Evolutionary conservation across 495 filamentous ascomycete genomes (phyloP).

Genomic region (Parathielavia hyrcaniae): DNA sequence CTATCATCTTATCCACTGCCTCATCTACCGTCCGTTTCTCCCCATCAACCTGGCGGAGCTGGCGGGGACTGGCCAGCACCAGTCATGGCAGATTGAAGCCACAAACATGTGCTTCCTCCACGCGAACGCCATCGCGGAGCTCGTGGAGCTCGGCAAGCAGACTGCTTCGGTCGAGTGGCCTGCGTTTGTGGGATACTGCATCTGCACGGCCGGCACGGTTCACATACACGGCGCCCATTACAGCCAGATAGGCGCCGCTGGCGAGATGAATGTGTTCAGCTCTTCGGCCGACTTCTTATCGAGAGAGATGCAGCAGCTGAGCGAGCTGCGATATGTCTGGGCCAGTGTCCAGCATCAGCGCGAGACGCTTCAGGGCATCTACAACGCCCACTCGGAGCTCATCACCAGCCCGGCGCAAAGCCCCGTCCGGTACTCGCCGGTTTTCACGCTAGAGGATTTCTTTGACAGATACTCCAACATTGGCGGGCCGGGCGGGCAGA

Average conservation of each 20-base stretch:
- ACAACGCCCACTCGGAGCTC: conserved; percentile 64
- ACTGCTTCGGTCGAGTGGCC: conserved; percentile 70
- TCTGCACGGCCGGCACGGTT: conserved; percentile 75
- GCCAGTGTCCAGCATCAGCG: conserved; percentile 72
- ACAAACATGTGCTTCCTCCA: conserved; percentile 82
- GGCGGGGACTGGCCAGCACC: conserved; percentile 70
- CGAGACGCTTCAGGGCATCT: conserved; percentile 67
- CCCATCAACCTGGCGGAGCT: conserved; percentile 76
- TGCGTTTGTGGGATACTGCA: conserved; percentile 72
- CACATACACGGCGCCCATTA: conserved; percentile 82
- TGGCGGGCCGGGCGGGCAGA: conserved; percentile 35
- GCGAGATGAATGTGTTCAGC: conserved; percentile 47
- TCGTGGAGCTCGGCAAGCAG: conserved; percentile 68
- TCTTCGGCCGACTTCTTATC: conserved; percentile 64
- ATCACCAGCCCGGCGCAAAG: conserved; percentile 60
- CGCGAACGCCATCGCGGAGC: conserved; percentile 76
- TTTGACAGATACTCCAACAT: conserved; percentile 65
- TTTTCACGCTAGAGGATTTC: conserved; percentile 81
- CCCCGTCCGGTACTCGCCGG: conserved; percentile 59
- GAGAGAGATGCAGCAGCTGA: conserved; percentile 70
- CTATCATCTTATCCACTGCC: conserved; percentile 76
- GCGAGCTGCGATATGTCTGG: conserved; percentile 67
- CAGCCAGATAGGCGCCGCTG: conserved; percentile 54
- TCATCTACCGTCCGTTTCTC: conserved; percentile 78
- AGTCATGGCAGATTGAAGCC: conserved; percentile 85